Percentiles rank a stretch among this genome's conserved stretches.
These are phyloP conservation scores for Apiosordaria backusii DNA, from an alignment of 495 filamentous ascomycete species.

Conservation along the genomic window DNA sequence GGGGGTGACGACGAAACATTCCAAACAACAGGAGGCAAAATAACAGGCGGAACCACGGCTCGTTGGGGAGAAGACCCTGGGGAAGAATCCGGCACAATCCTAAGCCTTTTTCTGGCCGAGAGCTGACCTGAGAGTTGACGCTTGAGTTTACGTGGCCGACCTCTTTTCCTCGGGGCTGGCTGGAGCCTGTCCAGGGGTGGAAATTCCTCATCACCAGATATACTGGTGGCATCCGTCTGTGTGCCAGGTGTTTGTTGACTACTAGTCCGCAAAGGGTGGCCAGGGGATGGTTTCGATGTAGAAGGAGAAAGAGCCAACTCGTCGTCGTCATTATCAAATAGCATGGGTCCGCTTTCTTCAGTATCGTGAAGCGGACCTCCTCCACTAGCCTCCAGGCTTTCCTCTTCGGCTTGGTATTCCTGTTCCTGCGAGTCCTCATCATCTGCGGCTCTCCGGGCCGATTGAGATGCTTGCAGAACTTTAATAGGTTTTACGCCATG, in stretches of 20 bases:
- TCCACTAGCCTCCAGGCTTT: slow-evolving; percentile 40
- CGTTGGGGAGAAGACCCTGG: slow-evolving; percentile 23
- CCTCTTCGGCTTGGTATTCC: slow-evolving; percentile 50
- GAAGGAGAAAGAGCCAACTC: slow-evolving; percentile 32
- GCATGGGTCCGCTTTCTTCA: slow-evolving; percentile 30
- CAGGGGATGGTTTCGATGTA: slow-evolving; percentile 27
- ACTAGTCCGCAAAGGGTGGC: slow-evolving; percentile 18
- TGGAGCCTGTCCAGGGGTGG: slow-evolving; percentile 33
- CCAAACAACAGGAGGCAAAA: slow-evolving; percentile 18
- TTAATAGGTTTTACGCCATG: slow-evolving; percentile 62
- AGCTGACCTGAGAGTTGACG: slow-evolving; percentile 17
- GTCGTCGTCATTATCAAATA: slow-evolving; percentile 27
- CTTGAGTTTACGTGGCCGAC: slow-evolving; percentile 17
- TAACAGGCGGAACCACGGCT: slow-evolving; percentile 5
- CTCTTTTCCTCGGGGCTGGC: slow-evolving; percentile 11
- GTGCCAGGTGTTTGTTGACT: slow-evolving; percentile 23
- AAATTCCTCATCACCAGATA: slow-evolving; percentile 40
- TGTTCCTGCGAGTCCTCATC: slow-evolving; percentile 49
- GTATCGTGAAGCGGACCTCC: slow-evolving; percentile 13
- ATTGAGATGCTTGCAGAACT: slow-evolving; percentile 38
- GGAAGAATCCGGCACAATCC: slow-evolving; percentile 20
- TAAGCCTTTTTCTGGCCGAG: slow-evolving; percentile 24
- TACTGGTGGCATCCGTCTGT: slow-evolving; percentile 29
- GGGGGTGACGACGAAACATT: slow-evolving; percentile 26
- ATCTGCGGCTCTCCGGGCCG: slow-evolving; percentile 21